These are phyloP conservation scores for Zychaea mexicana DNA, from an alignment of 371 early-diverging fungal genomes.

Conservation along the genomic window DNA sequence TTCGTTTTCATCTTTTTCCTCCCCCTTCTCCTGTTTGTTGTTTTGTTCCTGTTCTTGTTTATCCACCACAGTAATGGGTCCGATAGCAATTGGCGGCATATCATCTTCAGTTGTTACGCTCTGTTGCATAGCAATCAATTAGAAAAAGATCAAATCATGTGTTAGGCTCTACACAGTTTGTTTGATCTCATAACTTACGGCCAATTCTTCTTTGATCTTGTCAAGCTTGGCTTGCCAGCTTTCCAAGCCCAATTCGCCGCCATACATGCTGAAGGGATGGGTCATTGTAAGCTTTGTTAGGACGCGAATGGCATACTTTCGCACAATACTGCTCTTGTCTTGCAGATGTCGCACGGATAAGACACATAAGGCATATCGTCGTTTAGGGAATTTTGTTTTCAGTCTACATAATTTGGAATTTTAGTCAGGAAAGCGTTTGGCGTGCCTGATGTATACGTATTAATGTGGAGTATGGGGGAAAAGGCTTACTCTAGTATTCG, in stretches of 20 bases:
- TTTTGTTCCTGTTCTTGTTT: conserved; percentile 12
- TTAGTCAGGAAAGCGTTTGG: too few species aligned
- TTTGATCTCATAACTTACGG: conserved; percentile 30
- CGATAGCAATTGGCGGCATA: neutral
- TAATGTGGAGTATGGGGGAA: too few species aligned
- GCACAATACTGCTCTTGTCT: conserved; percentile 89
- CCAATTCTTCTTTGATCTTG: conserved; percentile 65
- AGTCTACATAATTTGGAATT: neutral
- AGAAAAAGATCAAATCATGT: too few species aligned
- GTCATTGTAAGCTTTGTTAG: conserved; percentile 78
- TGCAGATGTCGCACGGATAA: conserved; percentile 78
- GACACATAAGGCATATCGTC: conserved; percentile 71
- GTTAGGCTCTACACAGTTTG: neutral
- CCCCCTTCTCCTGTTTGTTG: conserved; percentile 23
- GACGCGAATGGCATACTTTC: conserved; percentile 87
- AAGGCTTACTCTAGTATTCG: conserved; percentile 75
- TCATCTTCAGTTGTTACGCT: conserved; percentile 7
- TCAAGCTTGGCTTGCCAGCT: conserved; percentile 67
- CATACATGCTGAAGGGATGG: conserved; percentile 90
- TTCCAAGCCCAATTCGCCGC: conserved; percentile 73
- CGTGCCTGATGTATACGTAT: too few species aligned
- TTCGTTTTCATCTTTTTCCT: conserved; percentile 15
- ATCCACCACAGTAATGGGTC: neutral
- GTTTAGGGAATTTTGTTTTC: conserved; percentile 76
- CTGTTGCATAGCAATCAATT: neutral